Evolutionary conservation across 352 stramenopile genomes (phyloP).

Genomic region (Phytophthora idaei): DNA sequence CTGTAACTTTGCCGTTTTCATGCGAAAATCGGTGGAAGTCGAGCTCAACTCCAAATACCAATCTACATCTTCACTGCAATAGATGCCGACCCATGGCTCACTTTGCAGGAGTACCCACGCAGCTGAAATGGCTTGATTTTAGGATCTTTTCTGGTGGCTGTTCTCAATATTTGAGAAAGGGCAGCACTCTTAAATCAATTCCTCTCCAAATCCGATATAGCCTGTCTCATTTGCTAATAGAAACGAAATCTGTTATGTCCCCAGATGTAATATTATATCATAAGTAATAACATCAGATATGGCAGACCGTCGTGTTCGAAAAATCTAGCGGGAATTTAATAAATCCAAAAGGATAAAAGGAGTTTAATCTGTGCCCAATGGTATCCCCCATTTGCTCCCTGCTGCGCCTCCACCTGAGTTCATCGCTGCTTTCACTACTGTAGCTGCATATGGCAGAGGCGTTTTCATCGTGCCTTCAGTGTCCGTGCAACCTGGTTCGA

Average conservation of each 20-base stretch:
- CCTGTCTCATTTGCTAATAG: not conserved
- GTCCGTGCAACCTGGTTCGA: conserved; percentile 33
- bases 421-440: no score
- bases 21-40: no score
- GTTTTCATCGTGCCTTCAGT: conserved; percentile 6
- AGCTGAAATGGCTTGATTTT: conserved; percentile 1
- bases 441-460: not conserved
- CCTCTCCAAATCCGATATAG: not conserved
- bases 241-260: not conserved
- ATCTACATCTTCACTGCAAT: no score
- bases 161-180: not conserved
- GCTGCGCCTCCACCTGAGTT: not conserved
- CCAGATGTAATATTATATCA: not conserved
- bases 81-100: no score
- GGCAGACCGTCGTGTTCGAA: conserved; percentile 1
- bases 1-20: no score
- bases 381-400: not conserved
- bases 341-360: conserved; percentile 25
- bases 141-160: not conserved
- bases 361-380: conserved; percentile 22
- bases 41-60: no score
- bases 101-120: not conserved
- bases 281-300: conserved; percentile 2
- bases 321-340: not conserved
- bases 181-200: not conserved